Conservation (phyloP, 2,329 filamentous ascomycete species). For the Fusarium decemcellulare region DNA sequence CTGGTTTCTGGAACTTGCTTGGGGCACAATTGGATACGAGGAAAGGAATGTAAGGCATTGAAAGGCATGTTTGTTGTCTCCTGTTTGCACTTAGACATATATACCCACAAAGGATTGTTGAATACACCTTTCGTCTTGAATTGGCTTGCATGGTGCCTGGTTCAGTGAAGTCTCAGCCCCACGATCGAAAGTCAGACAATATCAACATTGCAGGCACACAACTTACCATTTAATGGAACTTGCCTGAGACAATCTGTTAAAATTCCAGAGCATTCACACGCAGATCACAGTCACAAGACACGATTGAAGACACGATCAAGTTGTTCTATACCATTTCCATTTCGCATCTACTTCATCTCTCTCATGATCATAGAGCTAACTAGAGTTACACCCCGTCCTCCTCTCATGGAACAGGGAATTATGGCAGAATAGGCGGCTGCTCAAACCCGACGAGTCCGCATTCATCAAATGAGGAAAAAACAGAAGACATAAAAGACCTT, state of each 20-base stretch:
- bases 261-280: background rate
- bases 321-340: slow-evolving; percentile 50
- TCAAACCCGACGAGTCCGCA: slow-evolving; percentile 43
- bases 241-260: too few relatives aligned
- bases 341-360: slow-evolving; percentile 58
- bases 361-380: slow-evolving; percentile 58
- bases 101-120: slow-evolving; percentile 31
- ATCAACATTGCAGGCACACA: too few relatives aligned
- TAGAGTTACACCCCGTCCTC: slow-evolving; percentile 57
- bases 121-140: slow-evolving; percentile 2
- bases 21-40: slow-evolving; percentile 9
- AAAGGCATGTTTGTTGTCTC: background rate
- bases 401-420: slow-evolving; percentile 50
- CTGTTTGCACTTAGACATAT: slow-evolving; percentile 21
- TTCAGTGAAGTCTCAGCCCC: too few relatives aligned
- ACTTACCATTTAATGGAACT: too few relatives aligned
- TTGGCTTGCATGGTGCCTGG: too few relatives aligned
- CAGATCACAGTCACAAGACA: background rate
- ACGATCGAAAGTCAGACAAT: too few relatives aligned
- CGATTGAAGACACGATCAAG: background rate
- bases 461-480: slow-evolving; percentile 47
- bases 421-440: slow-evolving; percentile 50
- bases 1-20: background rate
- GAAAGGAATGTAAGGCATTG: background rate
- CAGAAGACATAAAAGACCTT: slow-evolving; percentile 51